These are phyloP conservation scores for Alternaria brassicae DNA, from an alignment of 2,329 filamentous ascomycete species.

Conservation along the genomic window DNA sequence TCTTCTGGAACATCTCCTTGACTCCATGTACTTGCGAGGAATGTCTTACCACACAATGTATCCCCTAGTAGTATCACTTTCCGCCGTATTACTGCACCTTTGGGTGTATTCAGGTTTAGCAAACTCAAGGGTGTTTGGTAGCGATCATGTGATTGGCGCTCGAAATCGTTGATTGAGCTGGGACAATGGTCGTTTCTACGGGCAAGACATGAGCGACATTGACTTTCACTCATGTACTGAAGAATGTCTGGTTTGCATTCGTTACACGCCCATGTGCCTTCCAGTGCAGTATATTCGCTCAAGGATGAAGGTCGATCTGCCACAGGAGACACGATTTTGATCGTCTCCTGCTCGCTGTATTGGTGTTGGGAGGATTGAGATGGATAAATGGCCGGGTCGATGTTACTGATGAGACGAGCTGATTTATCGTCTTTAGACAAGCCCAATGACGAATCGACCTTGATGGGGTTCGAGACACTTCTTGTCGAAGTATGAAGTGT, in stretches of 20 bases:
- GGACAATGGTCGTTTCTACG: not conserved
- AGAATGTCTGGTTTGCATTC: not conserved
- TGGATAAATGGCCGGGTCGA: not conserved
- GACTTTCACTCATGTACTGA: not conserved
- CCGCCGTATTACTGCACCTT: not conserved
- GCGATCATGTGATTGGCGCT: not conserved
- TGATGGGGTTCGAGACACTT: not conserved
- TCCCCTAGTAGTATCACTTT: conserved; percentile 20
- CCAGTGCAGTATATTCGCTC: not conserved
- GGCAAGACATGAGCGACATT: not conserved
- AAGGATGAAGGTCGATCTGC: not conserved
- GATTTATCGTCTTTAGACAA: not conserved
- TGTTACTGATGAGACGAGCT: not conserved
- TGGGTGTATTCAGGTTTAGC: not conserved
- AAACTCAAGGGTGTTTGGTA: not conserved
- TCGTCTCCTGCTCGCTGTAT: not conserved
- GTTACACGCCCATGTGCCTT: conserved; percentile 6
- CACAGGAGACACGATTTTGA: not conserved
- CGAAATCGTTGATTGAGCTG: not conserved
- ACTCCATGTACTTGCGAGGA: conserved; percentile 12
- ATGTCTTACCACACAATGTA: conserved; percentile 14
- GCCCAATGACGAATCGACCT: not conserved
- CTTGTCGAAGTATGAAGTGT: not conserved
- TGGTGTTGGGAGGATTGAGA: not conserved
- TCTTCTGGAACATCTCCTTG: not conserved